Conservation (phyloP, 2,329 filamentous ascomycete species). For the Beauveria sp. region DNA sequence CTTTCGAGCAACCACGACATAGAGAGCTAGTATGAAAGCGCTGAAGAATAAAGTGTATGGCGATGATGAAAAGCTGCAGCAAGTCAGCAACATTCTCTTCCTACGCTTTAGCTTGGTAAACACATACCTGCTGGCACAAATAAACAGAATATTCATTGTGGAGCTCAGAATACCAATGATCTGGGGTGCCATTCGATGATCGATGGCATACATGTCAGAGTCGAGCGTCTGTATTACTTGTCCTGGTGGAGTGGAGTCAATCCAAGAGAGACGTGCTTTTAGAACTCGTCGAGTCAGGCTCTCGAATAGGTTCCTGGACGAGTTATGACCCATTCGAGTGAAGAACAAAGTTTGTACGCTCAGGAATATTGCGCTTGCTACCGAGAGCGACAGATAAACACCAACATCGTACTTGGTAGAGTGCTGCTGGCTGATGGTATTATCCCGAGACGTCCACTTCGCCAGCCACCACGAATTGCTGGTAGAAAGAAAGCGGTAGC, state of each 20-base stretch:
- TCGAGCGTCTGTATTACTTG: constrained; percentile 4
- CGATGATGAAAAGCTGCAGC: background rate
- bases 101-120: background rate
- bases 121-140: constrained; percentile 22
- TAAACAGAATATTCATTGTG: constrained; percentile 20
- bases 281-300: background rate
- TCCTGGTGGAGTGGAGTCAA: constrained; percentile 7
- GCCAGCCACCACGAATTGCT: constrained; percentile 11
- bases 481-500: background rate
- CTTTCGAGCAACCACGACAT: background rate
- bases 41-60: background rate
- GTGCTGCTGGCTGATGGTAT: background rate
- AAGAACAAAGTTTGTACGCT: constrained; percentile 2
- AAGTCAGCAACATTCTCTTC: background rate
- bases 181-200: constrained; percentile 8
- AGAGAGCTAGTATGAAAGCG: background rate
- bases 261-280: constrained; percentile 3
- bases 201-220: constrained; percentile 11
- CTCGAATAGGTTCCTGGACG: constrained; percentile 8
- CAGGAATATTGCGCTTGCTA: background rate
- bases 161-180: background rate
- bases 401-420: background rate
- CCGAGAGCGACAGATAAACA: constrained; percentile 5
- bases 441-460: constrained; percentile 7
- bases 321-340: background rate